A percentile compares a stretch with the other conserved stretches of the same genome.
Conservation (phyloP, 2,329 filamentous ascomycete genomes). For the Aciculosporium take region DNA sequence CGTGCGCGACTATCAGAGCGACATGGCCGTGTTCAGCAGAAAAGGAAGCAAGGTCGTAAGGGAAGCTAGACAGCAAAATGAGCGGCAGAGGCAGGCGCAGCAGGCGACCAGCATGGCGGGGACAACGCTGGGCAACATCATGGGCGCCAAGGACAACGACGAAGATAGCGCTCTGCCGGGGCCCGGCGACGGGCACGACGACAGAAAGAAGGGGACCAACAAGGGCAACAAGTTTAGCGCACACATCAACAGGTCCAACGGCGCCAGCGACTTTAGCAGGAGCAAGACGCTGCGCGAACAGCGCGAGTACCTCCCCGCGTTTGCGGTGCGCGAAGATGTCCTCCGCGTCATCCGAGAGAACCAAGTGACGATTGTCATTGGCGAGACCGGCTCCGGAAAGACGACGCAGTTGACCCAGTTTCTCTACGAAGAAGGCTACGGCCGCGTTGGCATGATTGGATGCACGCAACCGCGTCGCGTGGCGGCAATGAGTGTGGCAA, state of each 20-base stretch:
- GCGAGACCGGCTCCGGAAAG: constrained; percentile 94
- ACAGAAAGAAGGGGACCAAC: constrained; percentile 32
- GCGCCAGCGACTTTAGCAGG: constrained; percentile 81
- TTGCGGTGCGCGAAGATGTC: constrained; percentile 88
- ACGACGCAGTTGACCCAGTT: constrained; percentile 97
- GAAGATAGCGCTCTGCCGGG: constrained; percentile 77
- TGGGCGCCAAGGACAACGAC: constrained; percentile 87
- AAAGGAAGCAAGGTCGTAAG: constrained; percentile 90
- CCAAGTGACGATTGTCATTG: constrained; percentile 91
- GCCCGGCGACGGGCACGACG: constrained; percentile 51
- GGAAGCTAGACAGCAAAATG: constrained; percentile 80
- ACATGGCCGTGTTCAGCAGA: constrained; percentile 95
- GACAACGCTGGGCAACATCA: constrained; percentile 82
- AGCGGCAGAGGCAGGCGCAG: constrained; percentile 86
- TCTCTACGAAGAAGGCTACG: constrained; percentile 88
- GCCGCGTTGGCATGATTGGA: constrained; percentile 74
- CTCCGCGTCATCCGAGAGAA: constrained; percentile 89
- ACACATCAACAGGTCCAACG: constrained; percentile 75
- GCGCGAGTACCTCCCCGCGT: constrained; percentile 83
- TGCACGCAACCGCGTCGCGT: constrained; percentile 95
- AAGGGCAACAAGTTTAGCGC: constrained; percentile 65
- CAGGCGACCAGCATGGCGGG: constrained; percentile 88
- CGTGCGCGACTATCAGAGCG: constrained; percentile 84
- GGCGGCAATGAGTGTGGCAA: constrained; percentile 96
- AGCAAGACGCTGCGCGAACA: constrained; percentile 86